Evolutionary conservation across 1,284 basidiomycete genomes (phyloP), one percentile per base, ranked within the genome.

Genomic region (Irpex sp.): DNA sequence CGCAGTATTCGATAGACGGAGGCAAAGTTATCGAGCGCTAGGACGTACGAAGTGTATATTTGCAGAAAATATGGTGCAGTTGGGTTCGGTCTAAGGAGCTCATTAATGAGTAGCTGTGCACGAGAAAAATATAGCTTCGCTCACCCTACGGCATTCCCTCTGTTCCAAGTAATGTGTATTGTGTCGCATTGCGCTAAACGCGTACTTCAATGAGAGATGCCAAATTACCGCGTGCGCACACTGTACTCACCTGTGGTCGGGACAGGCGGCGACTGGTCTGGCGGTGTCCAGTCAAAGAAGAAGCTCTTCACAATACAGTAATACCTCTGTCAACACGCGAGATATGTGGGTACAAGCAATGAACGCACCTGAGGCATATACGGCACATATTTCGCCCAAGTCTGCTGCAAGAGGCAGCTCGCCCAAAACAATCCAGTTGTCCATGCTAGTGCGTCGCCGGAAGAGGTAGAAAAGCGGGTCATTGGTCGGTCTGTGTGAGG

Each of bases 11-110:
- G 5, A 31, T 31, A 5, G 31, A 31, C 31, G 31, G 31, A 31
- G 31, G 31, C 31, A 31, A 31, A 31, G 31, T 31, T 4, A 31
- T 31, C 3, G 31, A 31, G 31, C 31, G 31, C 31, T 31, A 31
- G 31, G 31, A 75, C 83, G 72, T 65, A 85, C 84, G 85, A 86
- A 3, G 83, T 84, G 67, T 84, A 86, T n/a, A 87, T 77, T 68
- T 84, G 83, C 8, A 88, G 80, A 65, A 74, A 83, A 69, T 86
- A 87, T 9, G 86, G 86, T 1, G 84, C 78, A 4, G 74, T 74
- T 2, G 84, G 83, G 67, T 81, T 82, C 4, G 83, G 84, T 11
- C 85, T 86, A 65, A 15, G 36, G 11, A 17, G 37, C 35, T 51
- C 56, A 49, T 43, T 8, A 17, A 61, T 49, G 35, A 62, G 46